phyloP scores from a whole-genome alignment of 2,329 filamentous ascomycete species.

The Stagonosporopsis cucurbitacearum region DNA sequence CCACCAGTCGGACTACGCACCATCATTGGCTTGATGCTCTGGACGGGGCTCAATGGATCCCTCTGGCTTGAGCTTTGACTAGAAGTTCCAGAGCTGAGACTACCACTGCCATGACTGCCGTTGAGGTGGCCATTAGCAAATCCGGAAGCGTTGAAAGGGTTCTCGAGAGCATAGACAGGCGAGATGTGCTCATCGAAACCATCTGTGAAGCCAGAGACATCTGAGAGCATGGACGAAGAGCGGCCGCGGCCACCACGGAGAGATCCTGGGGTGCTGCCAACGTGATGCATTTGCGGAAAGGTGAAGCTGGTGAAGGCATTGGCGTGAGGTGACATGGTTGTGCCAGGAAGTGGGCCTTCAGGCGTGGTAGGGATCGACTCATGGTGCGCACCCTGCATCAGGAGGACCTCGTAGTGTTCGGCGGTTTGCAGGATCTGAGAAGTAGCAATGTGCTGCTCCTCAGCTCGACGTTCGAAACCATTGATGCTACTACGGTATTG shows the following conservation, averaged over 20 bases:
- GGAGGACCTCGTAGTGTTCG: constrained; percentile 49
- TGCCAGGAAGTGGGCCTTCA: constrained; percentile 65
- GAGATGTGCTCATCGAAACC: constrained; percentile 47
- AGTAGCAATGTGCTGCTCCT: constrained; percentile 47
- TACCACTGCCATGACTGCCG: constrained; percentile 58
- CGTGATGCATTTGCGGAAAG: constrained; percentile 43
- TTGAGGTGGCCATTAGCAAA: constrained; percentile 44
- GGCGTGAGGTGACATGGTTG: constrained; percentile 49
- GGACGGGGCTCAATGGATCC: constrained; percentile 49
- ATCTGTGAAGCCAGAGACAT: constrained; percentile 60
- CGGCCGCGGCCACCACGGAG: constrained; percentile 53
- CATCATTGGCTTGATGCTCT: constrained; percentile 43
- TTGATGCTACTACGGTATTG: constrained; percentile 50
- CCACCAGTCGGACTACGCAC: constrained; percentile 40
- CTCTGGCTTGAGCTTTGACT: constrained; percentile 48
- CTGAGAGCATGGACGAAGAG: constrained; percentile 60
- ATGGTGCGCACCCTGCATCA: constrained; percentile 49
- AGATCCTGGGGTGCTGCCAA: constrained; percentile 44
- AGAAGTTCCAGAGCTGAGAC: constrained; percentile 52
- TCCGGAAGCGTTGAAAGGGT: constrained; percentile 49
- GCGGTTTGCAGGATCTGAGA: constrained; percentile 46
- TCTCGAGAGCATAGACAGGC: constrained; percentile 37
- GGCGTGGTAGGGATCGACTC: constrained; percentile 60
- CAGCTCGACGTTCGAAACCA: constrained; percentile 47
- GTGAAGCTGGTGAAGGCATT: constrained; percentile 48